Evolutionary conservation across 768 basidiomycete genomes (phyloP), one percentile per base, ranked within the genome.

Genomic region (Boletus sp.): DNA sequence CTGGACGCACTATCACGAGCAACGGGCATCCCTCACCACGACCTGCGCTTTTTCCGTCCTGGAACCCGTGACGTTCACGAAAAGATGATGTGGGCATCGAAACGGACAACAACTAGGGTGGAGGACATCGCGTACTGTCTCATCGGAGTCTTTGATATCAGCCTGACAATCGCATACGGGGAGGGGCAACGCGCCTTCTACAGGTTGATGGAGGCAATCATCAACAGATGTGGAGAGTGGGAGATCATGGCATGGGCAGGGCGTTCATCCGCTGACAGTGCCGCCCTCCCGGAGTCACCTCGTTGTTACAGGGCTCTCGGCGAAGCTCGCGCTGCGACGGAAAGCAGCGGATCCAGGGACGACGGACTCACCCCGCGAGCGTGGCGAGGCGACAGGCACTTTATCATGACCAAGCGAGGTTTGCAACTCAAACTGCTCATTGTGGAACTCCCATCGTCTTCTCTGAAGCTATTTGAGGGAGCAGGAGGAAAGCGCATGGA

Each of bases 1-100:
- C 47, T 72, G 6, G 54, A 52, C 33, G 57, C 55, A 9, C 62
- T 72, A 33, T 68, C 66, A 7, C 58, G 18, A 17, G 66, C 67
- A n/a, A 64, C 69, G n/a, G 57, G 67, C 32, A 72, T 71, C 52
- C 42, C 68, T 44, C 58, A 60, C 42, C 45, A 45, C 1, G 71
- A 72, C 50, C 41, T 71, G 20, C 54, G 60, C 35, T 3, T 15
- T 28, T 68, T 71, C 62, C 60, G 55, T n/a, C 63, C 67, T 3
- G 67, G 71, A 20, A 65, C 55, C 4, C 60, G 59, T 35, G 49
- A 59, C 18, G 60, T 71, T 7, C 67, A 64, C 44, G 57, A 63
- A 52, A 69, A 58, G 62, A 68, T 74, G 62, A 63, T 63, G 53
- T 74, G 72, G 71, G 73, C 71, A 9, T 66, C 73, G n/a, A 69